Base-by-base conservation (phyloP, 116 monocot genomes). In the Trichopus zeylanicus region DNA sequence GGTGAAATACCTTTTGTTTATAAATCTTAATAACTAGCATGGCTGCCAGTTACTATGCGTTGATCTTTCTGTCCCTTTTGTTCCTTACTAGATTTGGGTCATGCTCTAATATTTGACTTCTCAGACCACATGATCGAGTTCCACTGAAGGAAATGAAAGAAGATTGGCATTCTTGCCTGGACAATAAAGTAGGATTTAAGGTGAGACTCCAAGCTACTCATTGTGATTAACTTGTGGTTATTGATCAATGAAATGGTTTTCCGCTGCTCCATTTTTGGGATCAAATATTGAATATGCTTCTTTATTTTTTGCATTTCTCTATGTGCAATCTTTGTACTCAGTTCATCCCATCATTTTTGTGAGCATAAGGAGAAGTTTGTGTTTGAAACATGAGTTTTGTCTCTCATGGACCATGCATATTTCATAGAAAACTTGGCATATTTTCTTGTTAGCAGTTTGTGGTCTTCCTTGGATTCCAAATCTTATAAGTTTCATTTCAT, bases 141-240 rank as follows among this genome's bases (percentile, higher is more conserved):
- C 24, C 76, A 13, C 57, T 92, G 65, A 92, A 79, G 67, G 76
- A 84, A 56, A 92, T 92, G 92, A 92, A 92, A 59, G 48, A 31
- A 29, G 92, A 92, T 53, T 92, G 92, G 92, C 81, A 73, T 51
- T 87, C 87, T 63, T 92, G 92, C 59, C 72, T 92, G 55, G 88
- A 92, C 46, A 92, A 74, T 59, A 81, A 87, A 71, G 81, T 87
- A 53, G 92, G 92, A 56, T 92, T 92, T 68, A 92, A 92, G 92
- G 92, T 92, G 61, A 51, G 53, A 16, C n/a, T 15, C n/a, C 18
- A 42, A 15, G 2, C 0, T n/a, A 42, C n/a, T 16, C 42, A 0
- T 13, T 42, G 42, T 42, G 18, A 13, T 42, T 42, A 12, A 38
- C 15, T 38, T 38, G 9, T 38, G 15, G 38, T 38, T 38, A 33